Base-by-base conservation (phyloP, 2,329 filamentous ascomycete species). In the Nigrograna mackinnonii region DNA sequence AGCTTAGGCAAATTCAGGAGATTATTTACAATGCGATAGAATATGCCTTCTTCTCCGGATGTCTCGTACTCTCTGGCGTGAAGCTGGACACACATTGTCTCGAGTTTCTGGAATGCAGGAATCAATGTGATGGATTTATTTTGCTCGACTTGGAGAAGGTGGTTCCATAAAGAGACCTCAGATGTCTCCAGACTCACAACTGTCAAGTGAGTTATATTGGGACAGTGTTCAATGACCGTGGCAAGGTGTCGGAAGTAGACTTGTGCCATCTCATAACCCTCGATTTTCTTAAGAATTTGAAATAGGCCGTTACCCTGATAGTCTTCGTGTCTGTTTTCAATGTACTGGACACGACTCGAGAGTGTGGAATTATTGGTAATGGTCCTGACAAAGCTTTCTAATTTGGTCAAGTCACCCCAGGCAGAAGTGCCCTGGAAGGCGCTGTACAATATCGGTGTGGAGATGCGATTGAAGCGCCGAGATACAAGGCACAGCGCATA, bases 311-410 rank as follows among this genome's bases (percentile, higher is more conserved):
- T 55, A 13, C 58, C 60, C 13, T 39, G 30, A 37, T 51, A 45
- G 31, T 64, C 57, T 13, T 48, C 37, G 3, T 58, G 40, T 6
- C 60, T 52, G 28, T 55, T 62, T 28, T 64, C 62, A 11, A 64
- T 39, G 22, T 62, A 64, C 16, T 47, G 37, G 2, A 64, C 14
- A 37, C 55, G 35, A 0, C 39, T 30, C 4, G 35, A 34, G 2
- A 57, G 35, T 11, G 6, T 13, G 17, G 38, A 35, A 9, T 22
- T 31, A 2, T 18, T 30, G 17, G 14, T 20, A 2, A 64, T 32
- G 1, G 54, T 58, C 16, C 46, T 35, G 36, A 49, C 44, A 26
- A 64, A 58, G 3, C 49, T 39, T 6, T 35, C 33, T 2, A 64
- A 44, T 20, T 37, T 28, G n/a, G 22, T 13, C 6, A 54, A 36